A percentile compares a stretch with the other conserved stretches of the same genome.
Evolutionary conservation across 257 asterid species (phyloP).

Genomic region (Nicotiana tomentosiformis): DNA sequence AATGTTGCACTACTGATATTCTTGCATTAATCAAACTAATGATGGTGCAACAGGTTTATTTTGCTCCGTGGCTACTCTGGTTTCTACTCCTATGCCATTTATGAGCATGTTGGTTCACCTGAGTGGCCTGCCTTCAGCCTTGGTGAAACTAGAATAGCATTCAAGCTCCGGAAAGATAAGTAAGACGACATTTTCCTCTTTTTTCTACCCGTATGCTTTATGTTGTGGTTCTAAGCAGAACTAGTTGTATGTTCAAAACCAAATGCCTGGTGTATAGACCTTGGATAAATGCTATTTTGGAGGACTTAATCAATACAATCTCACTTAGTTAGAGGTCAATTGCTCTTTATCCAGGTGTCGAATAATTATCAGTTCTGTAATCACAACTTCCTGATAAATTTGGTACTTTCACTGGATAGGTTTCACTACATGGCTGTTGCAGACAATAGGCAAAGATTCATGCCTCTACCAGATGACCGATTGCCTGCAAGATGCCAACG

Average conservation of each 20-base stretch:
- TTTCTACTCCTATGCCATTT: constrained; percentile 69
- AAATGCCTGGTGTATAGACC: not conserved
- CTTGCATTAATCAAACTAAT: not conserved
- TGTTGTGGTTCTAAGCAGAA: not conserved
- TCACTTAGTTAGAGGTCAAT: not conserved
- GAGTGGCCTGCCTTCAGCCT: constrained; percentile 83
- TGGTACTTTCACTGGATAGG: constrained; percentile 27
- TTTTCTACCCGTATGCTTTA: not conserved
- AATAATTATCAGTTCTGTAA: not conserved
- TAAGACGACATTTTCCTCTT: constrained; percentile 9
- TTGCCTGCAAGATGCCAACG: constrained; percentile 50
- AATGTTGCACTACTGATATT: not conserved
- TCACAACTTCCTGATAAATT: not conserved
- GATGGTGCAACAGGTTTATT: constrained; percentile 37
- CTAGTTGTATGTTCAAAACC: not conserved
- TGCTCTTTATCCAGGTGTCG: not conserved
- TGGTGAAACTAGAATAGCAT: constrained; percentile 65
- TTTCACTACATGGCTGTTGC: constrained; percentile 76
- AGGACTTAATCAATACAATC: not conserved
- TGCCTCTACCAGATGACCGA: constrained; percentile 85
- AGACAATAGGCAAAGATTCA: constrained; percentile 54
- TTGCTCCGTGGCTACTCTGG: constrained; percentile 71
- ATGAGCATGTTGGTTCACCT: constrained; percentile 57
- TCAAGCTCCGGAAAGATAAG: constrained; percentile 80
- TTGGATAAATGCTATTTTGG: not conserved